A percentile compares a stretch with the other conserved stretches of the same genome.
These are phyloP conservation scores for Citrus trifoliata DNA, from an alignment of 345 rosid genomes.

Conservation along the genomic window DNA sequence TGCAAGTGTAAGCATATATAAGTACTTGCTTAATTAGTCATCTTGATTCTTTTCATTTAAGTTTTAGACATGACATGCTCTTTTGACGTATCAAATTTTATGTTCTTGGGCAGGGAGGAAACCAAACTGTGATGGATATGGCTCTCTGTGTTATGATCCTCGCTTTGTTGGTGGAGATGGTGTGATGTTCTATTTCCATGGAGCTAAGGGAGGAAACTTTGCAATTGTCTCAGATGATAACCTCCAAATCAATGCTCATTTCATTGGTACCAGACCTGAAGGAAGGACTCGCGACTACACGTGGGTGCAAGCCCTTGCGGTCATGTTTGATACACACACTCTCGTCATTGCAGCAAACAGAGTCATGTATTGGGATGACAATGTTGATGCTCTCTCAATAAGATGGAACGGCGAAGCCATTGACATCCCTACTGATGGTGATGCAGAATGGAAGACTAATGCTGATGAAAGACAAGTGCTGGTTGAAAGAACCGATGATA, in stretches of 20 bases:
- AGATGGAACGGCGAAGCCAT: constrained; percentile 42
- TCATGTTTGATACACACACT: constrained; percentile 53
- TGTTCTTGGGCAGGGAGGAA: constrained; percentile 37
- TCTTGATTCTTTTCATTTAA: neutral
- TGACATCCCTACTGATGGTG: constrained; percentile 34
- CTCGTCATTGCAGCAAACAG: constrained; percentile 54
- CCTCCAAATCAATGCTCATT: constrained; percentile 68
- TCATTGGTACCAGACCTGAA: constrained; percentile 56
- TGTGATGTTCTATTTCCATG: constrained; percentile 79
- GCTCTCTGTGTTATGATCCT: constrained; percentile 76
- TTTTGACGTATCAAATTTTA: neutral
- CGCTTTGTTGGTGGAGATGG: constrained; percentile 82
- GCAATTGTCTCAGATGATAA: constrained; percentile 62
- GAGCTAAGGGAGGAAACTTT: constrained; percentile 58
- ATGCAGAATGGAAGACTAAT: constrained; percentile 42
- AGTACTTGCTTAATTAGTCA: neutral
- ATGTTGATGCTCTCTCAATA: constrained; percentile 42
- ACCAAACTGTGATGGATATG: constrained; percentile 53
- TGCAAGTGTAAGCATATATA: constrained; percentile 65
- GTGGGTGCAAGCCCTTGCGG: constrained; percentile 69
- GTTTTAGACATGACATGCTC: too few species aligned
- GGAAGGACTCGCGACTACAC: constrained; percentile 64
- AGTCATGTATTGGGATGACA: constrained; percentile 44
- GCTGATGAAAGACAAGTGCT: constrained; percentile 24
- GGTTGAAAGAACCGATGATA: constrained; percentile 54